Evolutionary conservation across 192 early-diverging fungal genomes (phyloP).

Genomic region (Linnemannia schmuckeri): DNA sequence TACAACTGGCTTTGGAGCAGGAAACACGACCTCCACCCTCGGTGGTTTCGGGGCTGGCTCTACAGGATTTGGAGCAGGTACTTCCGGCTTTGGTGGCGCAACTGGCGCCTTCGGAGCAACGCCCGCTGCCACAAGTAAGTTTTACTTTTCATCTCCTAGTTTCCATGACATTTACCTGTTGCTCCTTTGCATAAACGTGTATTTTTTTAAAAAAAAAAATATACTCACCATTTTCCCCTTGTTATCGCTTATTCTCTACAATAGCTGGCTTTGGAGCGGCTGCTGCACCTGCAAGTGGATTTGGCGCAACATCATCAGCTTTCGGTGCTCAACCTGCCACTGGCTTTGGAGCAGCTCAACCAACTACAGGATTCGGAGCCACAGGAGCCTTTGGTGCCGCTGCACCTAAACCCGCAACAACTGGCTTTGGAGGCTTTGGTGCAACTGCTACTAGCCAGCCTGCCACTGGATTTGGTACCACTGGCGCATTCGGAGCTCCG

Average conservation of each 20-base stretch:
- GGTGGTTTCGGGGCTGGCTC: conserved; percentile 40
- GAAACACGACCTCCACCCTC: conserved; percentile 15
- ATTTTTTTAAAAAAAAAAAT: neutral
- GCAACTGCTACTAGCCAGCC: conserved; percentile 53
- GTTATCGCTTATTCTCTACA: conserved; percentile 6
- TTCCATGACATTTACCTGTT: neutral
- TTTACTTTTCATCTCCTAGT: conserved; percentile 8
- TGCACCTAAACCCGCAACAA: conserved; percentile 56
- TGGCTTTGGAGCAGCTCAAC: conserved; percentile 56
- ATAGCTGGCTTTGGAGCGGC: conserved; percentile 58
- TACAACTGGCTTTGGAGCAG: conserved; percentile 40
- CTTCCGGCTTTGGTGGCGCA: conserved; percentile 42
- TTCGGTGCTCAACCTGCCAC: conserved; percentile 44
- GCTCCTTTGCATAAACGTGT: neutral
- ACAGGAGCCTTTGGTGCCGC: conserved; percentile 60
- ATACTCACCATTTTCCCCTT: neutral
- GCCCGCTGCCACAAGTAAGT: conserved; percentile 45
- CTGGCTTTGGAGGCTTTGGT: conserved; percentile 63
- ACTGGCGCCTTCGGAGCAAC: conserved; percentile 55
- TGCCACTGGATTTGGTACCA: conserved; percentile 58
- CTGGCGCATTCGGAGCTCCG: conserved; percentile 60
- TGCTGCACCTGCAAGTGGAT: conserved; percentile 14
- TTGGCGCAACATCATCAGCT: conserved; percentile 19
- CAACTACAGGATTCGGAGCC: conserved; percentile 58
- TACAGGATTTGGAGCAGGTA: conserved; percentile 47